A percentile compares a stretch with the other conserved stretches of the same genome.
Evolutionary conservation across 2,329 filamentous ascomycete species (phyloP).

Genomic region (Cladobotryum protrusum): DNA sequence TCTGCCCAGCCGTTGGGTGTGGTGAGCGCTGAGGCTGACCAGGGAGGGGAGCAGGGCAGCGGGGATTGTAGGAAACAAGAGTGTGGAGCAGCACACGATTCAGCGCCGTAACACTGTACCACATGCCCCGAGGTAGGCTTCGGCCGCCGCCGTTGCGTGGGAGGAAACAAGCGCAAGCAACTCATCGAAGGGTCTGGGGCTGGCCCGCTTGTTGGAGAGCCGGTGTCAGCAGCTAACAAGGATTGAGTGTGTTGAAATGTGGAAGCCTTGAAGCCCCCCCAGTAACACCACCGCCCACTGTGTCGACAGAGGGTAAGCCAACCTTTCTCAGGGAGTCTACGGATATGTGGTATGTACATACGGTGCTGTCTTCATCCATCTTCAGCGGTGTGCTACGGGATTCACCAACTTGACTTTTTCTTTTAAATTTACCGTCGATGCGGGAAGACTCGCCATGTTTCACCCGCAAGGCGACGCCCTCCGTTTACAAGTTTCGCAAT

Average conservation of each 20-base stretch:
- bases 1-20: neutral
- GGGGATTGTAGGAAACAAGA: conserved; percentile 6
- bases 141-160: conserved; percentile 11
- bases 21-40: neutral
- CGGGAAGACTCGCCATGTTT: neutral
- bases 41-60: conserved; percentile 1
- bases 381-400: neutral
- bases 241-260: conserved; percentile 4
- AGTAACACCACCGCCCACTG: conserved; percentile 1
- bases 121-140: conserved; percentile 11
- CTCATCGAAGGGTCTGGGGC: conserved; percentile 12
- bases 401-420: too few relatives aligned
- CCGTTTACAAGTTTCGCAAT: neutral
- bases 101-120: conserved; percentile 9
- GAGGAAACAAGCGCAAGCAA: neutral
- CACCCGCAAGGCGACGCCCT: neutral
- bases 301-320: neutral
- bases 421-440: too few relatives aligned
- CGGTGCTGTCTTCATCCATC: too few relatives aligned
- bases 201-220: conserved; percentile 7
- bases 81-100: conserved; percentile 10
- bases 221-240: conserved; percentile 11
- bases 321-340: too few relatives aligned
- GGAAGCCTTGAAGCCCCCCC: conserved; percentile 5
- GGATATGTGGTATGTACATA: too few relatives aligned